Conservation (phyloP, 768 basidiomycete species). For the Lactarius hengduanensis region DNA sequence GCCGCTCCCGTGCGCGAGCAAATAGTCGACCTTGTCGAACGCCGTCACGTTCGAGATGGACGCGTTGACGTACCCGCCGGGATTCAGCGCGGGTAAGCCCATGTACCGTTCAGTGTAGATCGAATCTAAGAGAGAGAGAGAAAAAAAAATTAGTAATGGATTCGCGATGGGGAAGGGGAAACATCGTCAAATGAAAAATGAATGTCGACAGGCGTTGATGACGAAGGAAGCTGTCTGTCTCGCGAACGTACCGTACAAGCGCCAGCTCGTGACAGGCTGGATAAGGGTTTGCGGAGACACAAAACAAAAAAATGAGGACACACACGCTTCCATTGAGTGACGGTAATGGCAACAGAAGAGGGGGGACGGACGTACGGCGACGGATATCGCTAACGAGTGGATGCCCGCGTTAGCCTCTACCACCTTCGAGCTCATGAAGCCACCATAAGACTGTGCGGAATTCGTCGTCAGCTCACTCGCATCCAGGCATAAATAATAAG, state of each 20-base stretch:
- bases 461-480: slow-evolving; percentile 4
- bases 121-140: slow-evolving; percentile 54
- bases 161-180: neutral
- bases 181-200: neutral
- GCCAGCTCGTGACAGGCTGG: slow-evolving; percentile 88
- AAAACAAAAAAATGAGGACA: neutral
- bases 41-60: slow-evolving; percentile 87
- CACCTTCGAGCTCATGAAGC: slow-evolving; percentile 93
- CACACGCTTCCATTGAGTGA: neutral
- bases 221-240: neutral
- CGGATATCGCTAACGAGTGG: slow-evolving; percentile 87
- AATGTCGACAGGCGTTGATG: neutral
- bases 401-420: slow-evolving; percentile 88
- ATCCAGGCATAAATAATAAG: neutral
- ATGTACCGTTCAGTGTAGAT: slow-evolving; percentile 99
- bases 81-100: slow-evolving; percentile 77
- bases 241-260: slow-evolving; percentile 59
- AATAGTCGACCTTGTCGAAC: slow-evolving; percentile 75
- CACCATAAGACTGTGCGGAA: slow-evolving; percentile 82
- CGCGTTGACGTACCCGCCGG: slow-evolving; percentile 84
- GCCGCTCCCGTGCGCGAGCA: slow-evolving; percentile 90
- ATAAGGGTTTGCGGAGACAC: slow-evolving; percentile 5
- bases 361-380: slow-evolving; percentile 62
- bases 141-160: neutral
- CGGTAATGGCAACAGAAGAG: neutral